Evolutionary conservation across 345 rosid species (phyloP).

Genomic region (Gossypium thurberi): DNA sequence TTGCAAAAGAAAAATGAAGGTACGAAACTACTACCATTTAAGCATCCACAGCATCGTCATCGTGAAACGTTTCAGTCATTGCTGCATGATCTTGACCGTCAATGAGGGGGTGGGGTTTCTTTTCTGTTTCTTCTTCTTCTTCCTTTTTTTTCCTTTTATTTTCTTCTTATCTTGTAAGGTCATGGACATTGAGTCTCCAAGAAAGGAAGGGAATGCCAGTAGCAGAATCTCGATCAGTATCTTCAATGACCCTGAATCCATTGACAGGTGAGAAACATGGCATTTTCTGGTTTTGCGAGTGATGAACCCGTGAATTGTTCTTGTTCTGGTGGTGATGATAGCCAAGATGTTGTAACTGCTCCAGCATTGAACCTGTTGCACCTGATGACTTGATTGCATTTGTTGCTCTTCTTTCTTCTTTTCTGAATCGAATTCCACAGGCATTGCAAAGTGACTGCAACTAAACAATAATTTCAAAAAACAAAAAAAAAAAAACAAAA

Average conservation of each 20-base stretch:
- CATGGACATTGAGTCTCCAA: background rate
- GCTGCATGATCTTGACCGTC: slow-evolving; percentile 31
- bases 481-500: background rate
- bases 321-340: slow-evolving; percentile 12
- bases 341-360: slow-evolving; percentile 28
- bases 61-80: slow-evolving; percentile 17
- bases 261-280: slow-evolving; percentile 44
- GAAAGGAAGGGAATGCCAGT: background rate
- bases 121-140: background rate
- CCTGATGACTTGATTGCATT: slow-evolving; percentile 25
- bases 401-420: slow-evolving; percentile 77
- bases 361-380: slow-evolving; percentile 23
- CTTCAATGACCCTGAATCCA: slow-evolving; percentile 58
- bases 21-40: slow-evolving; percentile 10
- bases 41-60: slow-evolving; percentile 17
- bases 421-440: slow-evolving; percentile 88
- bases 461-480: background rate
- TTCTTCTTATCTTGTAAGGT: background rate
- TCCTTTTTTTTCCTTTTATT: background rate
- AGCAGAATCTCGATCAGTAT: slow-evolving; percentile 43
- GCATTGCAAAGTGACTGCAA: slow-evolving; percentile 85
- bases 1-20: slow-evolving; percentile 15
- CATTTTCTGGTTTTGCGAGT: slow-evolving; percentile 42
- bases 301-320: slow-evolving; percentile 40
- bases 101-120: background rate